Evolutionary conservation across 306 rosid species (phyloP).

Genomic region (Calophaca sinica): DNA sequence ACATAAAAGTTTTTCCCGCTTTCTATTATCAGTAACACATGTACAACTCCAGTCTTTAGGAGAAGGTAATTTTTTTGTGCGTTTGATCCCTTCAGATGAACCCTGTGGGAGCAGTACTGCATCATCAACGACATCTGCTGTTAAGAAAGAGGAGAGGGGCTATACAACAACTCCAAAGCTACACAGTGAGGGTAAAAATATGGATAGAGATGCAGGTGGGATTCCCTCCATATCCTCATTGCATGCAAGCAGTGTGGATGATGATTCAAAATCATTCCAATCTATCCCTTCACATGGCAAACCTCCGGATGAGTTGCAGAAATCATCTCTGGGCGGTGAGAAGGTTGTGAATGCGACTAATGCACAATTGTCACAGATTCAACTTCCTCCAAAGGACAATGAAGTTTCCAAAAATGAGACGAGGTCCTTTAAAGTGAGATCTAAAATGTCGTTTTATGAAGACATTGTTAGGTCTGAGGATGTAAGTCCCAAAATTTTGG

Average conservation of each 20-base stretch:
- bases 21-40: constrained; percentile 62
- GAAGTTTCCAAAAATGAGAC: constrained; percentile 43
- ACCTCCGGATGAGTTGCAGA: constrained; percentile 33
- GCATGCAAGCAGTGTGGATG: constrained; percentile 37
- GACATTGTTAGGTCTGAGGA: constrained; percentile 45
- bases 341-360: constrained; percentile 44
- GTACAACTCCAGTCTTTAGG: constrained; percentile 46
- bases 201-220: constrained; percentile 31
- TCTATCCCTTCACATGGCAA: constrained; percentile 39
- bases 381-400: constrained; percentile 29
- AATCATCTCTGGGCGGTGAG: constrained; percentile 29
- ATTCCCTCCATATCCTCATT: constrained; percentile 35
- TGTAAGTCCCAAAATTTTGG: constrained; percentile 44
- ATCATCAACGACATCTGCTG: constrained; percentile 28
- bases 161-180: constrained; percentile 39
- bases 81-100: constrained; percentile 30
- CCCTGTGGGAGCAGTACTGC: constrained; percentile 40
- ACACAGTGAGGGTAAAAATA: constrained; percentile 45
- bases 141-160: constrained; percentile 40
- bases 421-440: constrained; percentile 48
- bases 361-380: constrained; percentile 46
- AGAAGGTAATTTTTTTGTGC: constrained; percentile 48
- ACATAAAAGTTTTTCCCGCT: constrained; percentile 54
- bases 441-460: constrained; percentile 49
- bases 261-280: constrained; percentile 42